A percentile compares a stretch with the other conserved stretches of the same genome.
phyloP scores from a whole-genome alignment of 345 rosid species.

The Citrus inodora region DNA sequence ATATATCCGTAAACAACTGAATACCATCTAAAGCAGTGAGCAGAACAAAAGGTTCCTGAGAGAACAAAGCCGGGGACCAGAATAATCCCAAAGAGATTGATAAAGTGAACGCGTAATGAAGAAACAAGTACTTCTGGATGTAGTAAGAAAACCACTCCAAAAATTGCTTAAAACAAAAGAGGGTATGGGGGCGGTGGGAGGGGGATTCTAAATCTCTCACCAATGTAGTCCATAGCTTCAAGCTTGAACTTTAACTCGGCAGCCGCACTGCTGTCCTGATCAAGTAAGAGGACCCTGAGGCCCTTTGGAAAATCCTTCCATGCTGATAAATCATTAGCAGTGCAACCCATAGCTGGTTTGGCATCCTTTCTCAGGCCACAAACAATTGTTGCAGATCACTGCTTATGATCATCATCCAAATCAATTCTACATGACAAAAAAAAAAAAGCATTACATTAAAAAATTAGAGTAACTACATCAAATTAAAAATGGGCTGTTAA shows the following conservation, averaged over 20 bases:
- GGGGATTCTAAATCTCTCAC: conserved; percentile 40
- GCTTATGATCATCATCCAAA: conserved; percentile 12
- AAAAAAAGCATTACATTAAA: background rate
- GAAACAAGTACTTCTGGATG: conserved; percentile 9
- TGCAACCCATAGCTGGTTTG: conserved; percentile 94
- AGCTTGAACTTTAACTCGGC: conserved; percentile 69
- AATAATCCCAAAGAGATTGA: conserved; percentile 13
- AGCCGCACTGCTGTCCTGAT: conserved; percentile 48
- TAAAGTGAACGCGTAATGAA: conserved; percentile 5
- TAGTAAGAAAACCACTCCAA: background rate
- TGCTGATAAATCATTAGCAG: conserved; percentile 70
- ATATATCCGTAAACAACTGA: conserved; percentile 3
- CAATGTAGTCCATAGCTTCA: conserved; percentile 85
- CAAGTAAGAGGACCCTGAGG: conserved; percentile 87
- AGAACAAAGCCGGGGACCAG: conserved; percentile 12
- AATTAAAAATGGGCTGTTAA: background rate
- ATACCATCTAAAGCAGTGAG: conserved; percentile 12
- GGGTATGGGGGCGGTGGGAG: background rate
- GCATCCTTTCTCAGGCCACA: conserved; percentile 87
- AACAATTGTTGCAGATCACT: conserved; percentile 25
- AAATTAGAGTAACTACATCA: conserved; percentile 1
- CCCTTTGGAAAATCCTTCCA: conserved; percentile 98
- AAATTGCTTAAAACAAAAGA: background rate
- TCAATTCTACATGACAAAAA: conserved; percentile 27
- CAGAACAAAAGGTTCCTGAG: conserved; percentile 3